Conservation (phyloP, 352 stramenopile genomes). For the Ophiocytium majus region DNA sequence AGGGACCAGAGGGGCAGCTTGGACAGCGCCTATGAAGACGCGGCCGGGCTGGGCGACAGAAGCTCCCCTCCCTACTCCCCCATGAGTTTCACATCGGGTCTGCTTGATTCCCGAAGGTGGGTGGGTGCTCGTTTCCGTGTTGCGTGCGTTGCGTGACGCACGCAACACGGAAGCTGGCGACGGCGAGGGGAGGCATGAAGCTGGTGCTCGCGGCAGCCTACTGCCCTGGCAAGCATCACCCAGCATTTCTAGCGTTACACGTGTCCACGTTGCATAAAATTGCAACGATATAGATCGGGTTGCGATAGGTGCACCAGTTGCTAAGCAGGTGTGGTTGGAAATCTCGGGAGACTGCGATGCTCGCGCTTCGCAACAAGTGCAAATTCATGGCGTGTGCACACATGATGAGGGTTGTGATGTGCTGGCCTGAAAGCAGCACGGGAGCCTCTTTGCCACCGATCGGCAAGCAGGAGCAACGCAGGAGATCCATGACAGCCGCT, state of each 20-base stretch:
- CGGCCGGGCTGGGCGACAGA: background rate
- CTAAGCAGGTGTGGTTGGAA: background rate
- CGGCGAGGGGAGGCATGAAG: background rate
- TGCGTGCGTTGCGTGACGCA: no score
- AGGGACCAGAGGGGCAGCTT: no score
- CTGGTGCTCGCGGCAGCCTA: no score
- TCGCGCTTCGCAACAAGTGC: no score
- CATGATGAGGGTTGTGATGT: no score
- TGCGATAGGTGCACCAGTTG: background rate
- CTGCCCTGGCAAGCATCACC: background rate
- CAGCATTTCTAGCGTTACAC: background rate
- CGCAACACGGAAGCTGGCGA: no score
- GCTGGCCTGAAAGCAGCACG: no score
- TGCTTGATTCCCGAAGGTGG: background rate
- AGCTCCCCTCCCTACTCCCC: background rate
- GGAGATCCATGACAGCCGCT: no score
- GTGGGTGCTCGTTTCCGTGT: background rate
- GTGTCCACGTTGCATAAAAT: background rate
- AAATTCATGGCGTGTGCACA: background rate
- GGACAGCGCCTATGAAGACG: no score
- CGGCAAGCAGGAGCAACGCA: no score
- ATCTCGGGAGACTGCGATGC: no score
- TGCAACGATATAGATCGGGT: background rate
- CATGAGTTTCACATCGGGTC: constrained; percentile 13
- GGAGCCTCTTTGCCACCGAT: no score